phyloP scores from a whole-genome alignment of 495 filamentous ascomycete species.

The Aspergillus cristatus region DNA sequence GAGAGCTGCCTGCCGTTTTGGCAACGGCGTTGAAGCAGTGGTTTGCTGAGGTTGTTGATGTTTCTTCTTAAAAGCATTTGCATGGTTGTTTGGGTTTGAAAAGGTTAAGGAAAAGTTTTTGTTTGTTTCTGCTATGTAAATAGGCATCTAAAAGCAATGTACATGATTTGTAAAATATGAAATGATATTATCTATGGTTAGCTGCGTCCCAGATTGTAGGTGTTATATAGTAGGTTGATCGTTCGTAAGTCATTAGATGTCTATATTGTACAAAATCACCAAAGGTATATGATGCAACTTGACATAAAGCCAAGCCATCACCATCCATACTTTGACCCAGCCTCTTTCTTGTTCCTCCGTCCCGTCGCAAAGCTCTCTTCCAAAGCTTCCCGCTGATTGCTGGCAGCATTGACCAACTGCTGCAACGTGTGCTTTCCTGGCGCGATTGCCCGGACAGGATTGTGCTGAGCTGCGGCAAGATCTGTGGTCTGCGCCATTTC shows the following conservation, averaged over 20 bases:
- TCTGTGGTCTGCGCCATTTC: constrained; percentile 28
- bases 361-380: constrained; percentile 82
- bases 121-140: not conserved
- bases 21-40: constrained; percentile 86
- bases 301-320: constrained; percentile 18
- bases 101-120: constrained; percentile 9
- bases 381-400: constrained; percentile 68
- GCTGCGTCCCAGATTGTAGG: too few species aligned
- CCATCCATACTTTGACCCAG: constrained; percentile 79
- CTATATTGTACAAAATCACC: too few species aligned
- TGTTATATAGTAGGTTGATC: too few species aligned
- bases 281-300: not conserved
- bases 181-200: too few species aligned
- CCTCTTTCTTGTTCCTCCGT: constrained; percentile 64
- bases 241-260: too few species aligned
- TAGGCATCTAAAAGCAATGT: too few species aligned
- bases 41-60: constrained; percentile 86
- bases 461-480: constrained; percentile 62
- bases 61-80: constrained; percentile 27
- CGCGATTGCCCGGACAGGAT: constrained; percentile 75
- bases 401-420: constrained; percentile 75
- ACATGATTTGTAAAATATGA: too few species aligned
- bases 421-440: constrained; percentile 81
- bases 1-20: constrained; percentile 80
- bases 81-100: constrained; percentile 1